phyloP scores from a whole-genome alignment of 176 grass and related monocot species.

The Cenchrus purpureus region DNA sequence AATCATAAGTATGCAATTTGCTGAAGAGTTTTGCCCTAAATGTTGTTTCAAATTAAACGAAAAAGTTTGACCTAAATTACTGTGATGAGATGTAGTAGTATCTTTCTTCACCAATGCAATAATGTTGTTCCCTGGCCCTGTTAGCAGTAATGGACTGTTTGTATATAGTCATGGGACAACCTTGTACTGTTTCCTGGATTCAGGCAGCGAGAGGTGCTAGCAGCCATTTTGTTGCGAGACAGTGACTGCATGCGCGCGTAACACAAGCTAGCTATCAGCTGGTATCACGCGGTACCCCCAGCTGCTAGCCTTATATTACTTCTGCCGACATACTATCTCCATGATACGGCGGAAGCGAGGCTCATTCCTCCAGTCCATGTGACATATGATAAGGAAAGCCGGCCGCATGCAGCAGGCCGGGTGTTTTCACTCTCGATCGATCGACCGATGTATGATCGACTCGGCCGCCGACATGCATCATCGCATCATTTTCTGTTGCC shows the following conservation, averaged over 20 bases:
- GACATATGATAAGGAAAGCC: conserved; percentile 48
- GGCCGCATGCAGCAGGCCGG: not conserved
- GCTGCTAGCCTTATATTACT: too few relatives aligned
- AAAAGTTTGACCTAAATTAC: not conserved
- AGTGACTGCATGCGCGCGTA: not conserved
- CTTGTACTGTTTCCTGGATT: conserved; percentile 30
- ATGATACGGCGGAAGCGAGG: conserved; percentile 46
- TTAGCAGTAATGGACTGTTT: not conserved
- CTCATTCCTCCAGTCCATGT: conserved; percentile 41
- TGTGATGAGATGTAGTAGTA: not conserved
- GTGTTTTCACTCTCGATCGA: not conserved
- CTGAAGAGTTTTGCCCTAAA: not conserved
- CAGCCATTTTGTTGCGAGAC: conserved; percentile 13
- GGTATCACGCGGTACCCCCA: not conserved
- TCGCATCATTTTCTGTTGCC: not conserved
- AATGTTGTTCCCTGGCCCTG: too few relatives aligned
- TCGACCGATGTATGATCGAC: too few relatives aligned
- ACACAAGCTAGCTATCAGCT: conserved; percentile 12
- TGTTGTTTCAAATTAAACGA: not conserved
- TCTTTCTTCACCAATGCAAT: too few relatives aligned
- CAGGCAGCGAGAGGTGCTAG: not conserved
- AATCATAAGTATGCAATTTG: too few relatives aligned
- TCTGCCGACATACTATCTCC: conserved; percentile 2
- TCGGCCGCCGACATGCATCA: not conserved
- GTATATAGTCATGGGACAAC: conserved; percentile 8